Conservation (phyloP, 352 stramenopile genomes). For the Globisporangium perplexum region DNA sequence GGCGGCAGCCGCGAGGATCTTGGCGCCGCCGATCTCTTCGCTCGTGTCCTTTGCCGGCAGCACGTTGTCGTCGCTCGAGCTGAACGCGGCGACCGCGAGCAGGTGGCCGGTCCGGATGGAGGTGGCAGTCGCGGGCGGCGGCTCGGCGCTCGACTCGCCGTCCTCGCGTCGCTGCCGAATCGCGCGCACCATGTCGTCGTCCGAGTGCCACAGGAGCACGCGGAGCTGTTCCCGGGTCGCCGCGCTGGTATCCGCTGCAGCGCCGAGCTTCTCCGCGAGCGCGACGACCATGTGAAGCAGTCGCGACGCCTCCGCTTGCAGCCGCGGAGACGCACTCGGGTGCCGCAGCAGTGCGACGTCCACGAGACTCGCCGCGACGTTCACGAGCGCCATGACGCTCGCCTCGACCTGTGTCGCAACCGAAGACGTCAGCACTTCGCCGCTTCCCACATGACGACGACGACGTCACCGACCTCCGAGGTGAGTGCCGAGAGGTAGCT, state of each 20-base stretch:
- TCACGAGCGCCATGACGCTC: constrained; percentile 30
- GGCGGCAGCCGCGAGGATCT: constrained; percentile 16
- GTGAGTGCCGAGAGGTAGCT: constrained; percentile 19
- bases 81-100: constrained; percentile 29
- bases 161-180: constrained; percentile 21
- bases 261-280: constrained; percentile 26
- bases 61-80: constrained; percentile 4
- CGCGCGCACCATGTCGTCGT: constrained; percentile 33
- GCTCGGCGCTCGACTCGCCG: not conserved
- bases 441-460: not conserved
- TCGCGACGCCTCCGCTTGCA: constrained; percentile 17
- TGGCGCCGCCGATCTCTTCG: constrained; percentile 6
- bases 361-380: constrained; percentile 30
- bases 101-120: constrained; percentile 32
- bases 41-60: constrained; percentile 1
- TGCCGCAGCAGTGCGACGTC: constrained; percentile 10
- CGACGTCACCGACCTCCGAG: constrained; percentile 6
- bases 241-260: not conserved
- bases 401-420: constrained; percentile 22
- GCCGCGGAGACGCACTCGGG: constrained; percentile 7
- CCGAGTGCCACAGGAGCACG: constrained; percentile 32
- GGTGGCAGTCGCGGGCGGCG: not conserved
- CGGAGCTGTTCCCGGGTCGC: constrained; percentile 11
- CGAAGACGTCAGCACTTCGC: not conserved
- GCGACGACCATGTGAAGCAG: constrained; percentile 29